A percentile compares a stretch with the other conserved stretches of the same genome.
These are phyloP conservation scores for Solanum okadae DNA, from an alignment of 257 asterid species.

Conservation along the genomic window DNA sequence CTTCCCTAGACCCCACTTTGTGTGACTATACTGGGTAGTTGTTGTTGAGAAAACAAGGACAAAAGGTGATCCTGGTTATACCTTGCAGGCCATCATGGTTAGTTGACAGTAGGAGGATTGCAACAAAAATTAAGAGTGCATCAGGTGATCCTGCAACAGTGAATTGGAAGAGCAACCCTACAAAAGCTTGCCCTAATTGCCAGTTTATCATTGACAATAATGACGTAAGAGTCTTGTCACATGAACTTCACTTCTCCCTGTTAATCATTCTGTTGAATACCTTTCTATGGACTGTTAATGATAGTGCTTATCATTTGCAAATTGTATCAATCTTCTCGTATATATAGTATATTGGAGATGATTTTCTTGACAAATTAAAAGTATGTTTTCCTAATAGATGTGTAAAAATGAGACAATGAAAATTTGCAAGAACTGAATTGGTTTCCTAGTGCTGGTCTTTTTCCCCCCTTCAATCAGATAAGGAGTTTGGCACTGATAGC, in stretches of 20 bases:
- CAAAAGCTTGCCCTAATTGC: slow-evolving; percentile 85
- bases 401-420: neutral
- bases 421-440: neutral
- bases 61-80: neutral
- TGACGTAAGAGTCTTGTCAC: slow-evolving; percentile 39
- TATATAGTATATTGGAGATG: neutral
- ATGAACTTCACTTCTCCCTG: neutral
- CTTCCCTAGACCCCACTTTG: neutral
- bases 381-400: neutral
- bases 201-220: slow-evolving; percentile 57
- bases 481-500: neutral
- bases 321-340: neutral
- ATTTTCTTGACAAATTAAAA: neutral
- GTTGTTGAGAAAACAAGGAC: neutral
- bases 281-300: neutral
- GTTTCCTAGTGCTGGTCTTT: neutral
- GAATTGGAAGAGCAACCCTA: slow-evolving; percentile 81
- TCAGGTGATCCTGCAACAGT: slow-evolving; percentile 49
- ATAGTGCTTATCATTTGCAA: neutral
- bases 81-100: slow-evolving; percentile 76
- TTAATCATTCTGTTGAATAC: neutral
- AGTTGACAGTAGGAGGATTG: slow-evolving; percentile 76
- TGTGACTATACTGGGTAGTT: neutral
- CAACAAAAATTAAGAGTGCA: slow-evolving; percentile 82
- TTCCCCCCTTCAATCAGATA: neutral